Conservation (phyloP, 2,329 filamentous ascomycete genomes). For the Diaporthe caulivora region DNA sequence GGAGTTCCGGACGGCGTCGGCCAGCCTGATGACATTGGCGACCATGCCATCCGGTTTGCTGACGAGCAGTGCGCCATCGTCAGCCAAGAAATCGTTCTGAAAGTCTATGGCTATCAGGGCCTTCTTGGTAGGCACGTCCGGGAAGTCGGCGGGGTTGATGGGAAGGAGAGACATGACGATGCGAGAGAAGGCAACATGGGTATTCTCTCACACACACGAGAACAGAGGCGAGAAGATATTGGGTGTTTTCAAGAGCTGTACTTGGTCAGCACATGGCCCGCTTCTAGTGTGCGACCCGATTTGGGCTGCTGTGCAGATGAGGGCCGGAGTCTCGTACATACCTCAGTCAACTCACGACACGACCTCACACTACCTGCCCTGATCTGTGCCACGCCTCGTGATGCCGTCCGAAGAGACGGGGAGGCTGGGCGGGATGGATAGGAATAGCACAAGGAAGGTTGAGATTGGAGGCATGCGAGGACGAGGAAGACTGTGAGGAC, state of each 20-base stretch:
- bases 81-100: conserved; percentile 87
- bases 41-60: conserved; percentile 74
- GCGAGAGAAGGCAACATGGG: conserved; percentile 28
- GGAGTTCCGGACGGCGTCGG: conserved; percentile 77
- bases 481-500: not conserved
- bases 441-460: not conserved
- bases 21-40: conserved; percentile 74
- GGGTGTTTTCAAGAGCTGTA: conserved; percentile 14
- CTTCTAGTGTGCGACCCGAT: conserved; percentile 12
- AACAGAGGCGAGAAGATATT: conserved; percentile 3
- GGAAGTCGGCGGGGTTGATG: conserved; percentile 68
- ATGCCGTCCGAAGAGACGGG: not conserved
- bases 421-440: not conserved
- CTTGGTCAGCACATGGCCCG: conserved; percentile 27
- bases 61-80: conserved; percentile 76
- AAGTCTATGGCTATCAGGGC: conserved; percentile 88
- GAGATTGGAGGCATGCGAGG: not conserved
- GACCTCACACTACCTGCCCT: not conserved
- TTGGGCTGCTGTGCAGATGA: conserved; percentile 7
- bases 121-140: conserved; percentile 69
- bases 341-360: conserved; percentile 23
- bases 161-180: conserved; percentile 58
- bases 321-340: conserved; percentile 18
- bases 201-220: conserved; percentile 9
- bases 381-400: not conserved